Conservation (phyloP, 2,329 filamentous ascomycete species). For the Nannizziopsis arthrosporioides region DNA sequence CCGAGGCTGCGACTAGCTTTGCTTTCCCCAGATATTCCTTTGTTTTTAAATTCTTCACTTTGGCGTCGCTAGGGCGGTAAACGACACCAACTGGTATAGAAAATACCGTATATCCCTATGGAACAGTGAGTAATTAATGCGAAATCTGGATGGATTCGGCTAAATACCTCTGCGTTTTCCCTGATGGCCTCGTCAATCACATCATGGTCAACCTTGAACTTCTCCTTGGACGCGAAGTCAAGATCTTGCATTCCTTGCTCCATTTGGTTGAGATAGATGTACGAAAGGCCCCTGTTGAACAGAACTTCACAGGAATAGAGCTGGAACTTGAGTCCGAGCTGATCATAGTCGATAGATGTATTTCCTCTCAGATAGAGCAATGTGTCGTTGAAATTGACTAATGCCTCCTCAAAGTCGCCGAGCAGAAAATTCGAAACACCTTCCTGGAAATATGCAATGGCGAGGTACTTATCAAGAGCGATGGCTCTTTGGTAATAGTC, state of each 20-base stretch:
- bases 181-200: constrained; percentile 95
- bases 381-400: constrained; percentile 98
- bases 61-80: constrained; percentile 91
- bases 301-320: constrained; percentile 94
- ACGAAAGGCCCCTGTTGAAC: constrained; percentile 93
- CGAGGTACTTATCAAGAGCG: constrained; percentile 83
- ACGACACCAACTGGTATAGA: constrained; percentile 93
- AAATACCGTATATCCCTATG: constrained; percentile 90
- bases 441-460: constrained; percentile 96
- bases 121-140: constrained; percentile 8
- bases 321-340: constrained; percentile 89
- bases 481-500: constrained; percentile 90
- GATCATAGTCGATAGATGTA: constrained; percentile 94
- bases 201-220: constrained; percentile 89
- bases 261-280: constrained; percentile 89
- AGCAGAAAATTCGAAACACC: constrained; percentile 96
- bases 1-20: constrained; percentile 78
- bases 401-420: constrained; percentile 90
- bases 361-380: constrained; percentile 89
- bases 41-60: constrained; percentile 94
- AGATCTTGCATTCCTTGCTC: constrained; percentile 86
- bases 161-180: constrained; percentile 72
- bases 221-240: constrained; percentile 82
- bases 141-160: constrained; percentile 1
- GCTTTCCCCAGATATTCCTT: constrained; percentile 97